Conservation (phyloP, 176 grass and related monocot genomes). For the Phyllostachys edulis region DNA sequence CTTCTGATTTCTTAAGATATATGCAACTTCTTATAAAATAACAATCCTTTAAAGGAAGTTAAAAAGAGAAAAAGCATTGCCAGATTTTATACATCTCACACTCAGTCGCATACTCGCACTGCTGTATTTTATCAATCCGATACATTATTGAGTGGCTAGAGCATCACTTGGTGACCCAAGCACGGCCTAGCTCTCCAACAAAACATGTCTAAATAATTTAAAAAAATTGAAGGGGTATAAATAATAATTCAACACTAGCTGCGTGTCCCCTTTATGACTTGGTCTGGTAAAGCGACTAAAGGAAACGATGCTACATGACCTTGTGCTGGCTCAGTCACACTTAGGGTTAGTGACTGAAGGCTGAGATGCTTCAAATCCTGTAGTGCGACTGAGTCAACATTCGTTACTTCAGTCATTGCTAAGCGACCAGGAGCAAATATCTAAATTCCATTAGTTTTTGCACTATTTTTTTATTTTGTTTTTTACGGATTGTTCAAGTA, state of each 20-base stretch:
- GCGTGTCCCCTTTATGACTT: neutral
- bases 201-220: neutral
- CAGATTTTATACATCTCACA: neutral
- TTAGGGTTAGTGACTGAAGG: neutral
- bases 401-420: neutral
- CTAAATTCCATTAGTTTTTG: neutral
- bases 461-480: neutral
- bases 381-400: neutral
- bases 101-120: neutral
- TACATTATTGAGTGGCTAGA: neutral
- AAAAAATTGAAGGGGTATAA: neutral
- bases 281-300: neutral
- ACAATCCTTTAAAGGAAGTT: neutral
- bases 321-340: neutral
- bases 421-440: neutral
- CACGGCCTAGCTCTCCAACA: neutral
- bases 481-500: neutral
- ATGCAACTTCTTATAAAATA: neutral
- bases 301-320: neutral
- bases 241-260: neutral
- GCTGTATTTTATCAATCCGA: neutral
- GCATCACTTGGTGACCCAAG: neutral
- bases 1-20: slow-evolving; percentile 8
- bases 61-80: neutral
- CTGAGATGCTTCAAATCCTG: neutral